Conservation (phyloP, 2,329 filamentous ascomycete genomes). For the Colletotrichum eleusines region DNA sequence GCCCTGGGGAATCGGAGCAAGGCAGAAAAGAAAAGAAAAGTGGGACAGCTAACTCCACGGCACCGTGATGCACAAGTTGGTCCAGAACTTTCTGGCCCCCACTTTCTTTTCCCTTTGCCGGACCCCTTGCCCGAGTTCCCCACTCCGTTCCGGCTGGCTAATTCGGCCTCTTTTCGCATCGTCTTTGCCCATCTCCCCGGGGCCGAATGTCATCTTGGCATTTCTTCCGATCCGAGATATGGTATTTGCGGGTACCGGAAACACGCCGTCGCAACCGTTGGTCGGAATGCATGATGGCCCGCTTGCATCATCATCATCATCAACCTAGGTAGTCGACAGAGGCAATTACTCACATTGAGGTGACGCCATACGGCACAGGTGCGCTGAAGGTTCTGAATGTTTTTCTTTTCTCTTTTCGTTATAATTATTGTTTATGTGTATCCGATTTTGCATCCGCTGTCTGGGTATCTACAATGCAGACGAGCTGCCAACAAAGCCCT, state of each 20-base stretch:
- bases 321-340: neutral
- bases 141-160: neutral
- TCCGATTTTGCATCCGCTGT: conserved; percentile 24
- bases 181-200: neutral
- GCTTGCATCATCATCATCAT: neutral
- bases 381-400: neutral
- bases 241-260: neutral
- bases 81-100: conserved; percentile 26
- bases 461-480: conserved; percentile 32
- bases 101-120: neutral
- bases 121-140: neutral
- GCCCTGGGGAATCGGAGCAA: neutral
- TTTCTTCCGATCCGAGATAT: neutral
- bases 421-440: conserved; percentile 4
- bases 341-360: neutral
- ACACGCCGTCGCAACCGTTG: neutral
- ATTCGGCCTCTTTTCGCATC: neutral
- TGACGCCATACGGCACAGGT: neutral
- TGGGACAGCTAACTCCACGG: neutral
- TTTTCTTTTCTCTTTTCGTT: neutral
- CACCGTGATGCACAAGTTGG: neutral
- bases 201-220: neutral
- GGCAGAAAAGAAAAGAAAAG: no score
- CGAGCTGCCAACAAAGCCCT: neutral
- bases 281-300: neutral